Conservation (phyloP, 768 basidiomycete species). For the Leccinellum albellum region DNA sequence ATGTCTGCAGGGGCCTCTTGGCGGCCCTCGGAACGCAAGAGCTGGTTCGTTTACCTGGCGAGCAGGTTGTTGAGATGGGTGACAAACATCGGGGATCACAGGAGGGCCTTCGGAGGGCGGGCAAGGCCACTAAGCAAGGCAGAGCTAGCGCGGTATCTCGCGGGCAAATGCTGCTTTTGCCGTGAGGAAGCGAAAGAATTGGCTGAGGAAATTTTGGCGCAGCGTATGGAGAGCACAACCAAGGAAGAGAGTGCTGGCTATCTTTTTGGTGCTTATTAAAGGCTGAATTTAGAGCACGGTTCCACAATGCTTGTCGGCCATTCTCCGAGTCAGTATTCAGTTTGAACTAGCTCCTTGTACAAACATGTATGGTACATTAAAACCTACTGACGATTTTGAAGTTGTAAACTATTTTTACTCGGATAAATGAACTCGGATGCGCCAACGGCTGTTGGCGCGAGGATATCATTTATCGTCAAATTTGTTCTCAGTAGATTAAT, state of each 20-base stretch:
- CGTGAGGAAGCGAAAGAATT: conserved; percentile 13
- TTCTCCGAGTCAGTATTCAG: too few species aligned
- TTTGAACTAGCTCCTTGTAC: too few species aligned
- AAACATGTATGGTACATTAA: too few species aligned
- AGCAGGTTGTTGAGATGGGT: conserved; percentile 20
- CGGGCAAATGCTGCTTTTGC: conserved; percentile 11
- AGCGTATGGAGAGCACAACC: conserved; percentile 8
- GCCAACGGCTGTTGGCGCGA: neutral
- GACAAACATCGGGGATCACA: conserved; percentile 2
- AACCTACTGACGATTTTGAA: too few species aligned
- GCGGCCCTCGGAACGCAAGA: conserved; percentile 11
- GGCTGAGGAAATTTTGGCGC: conserved; percentile 18
- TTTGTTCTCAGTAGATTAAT: too few species aligned
- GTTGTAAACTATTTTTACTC: too few species aligned
- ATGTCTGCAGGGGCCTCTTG: conserved; percentile 16
- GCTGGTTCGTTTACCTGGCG: conserved; percentile 23
- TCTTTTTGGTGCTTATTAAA: neutral
- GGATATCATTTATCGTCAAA: too few species aligned
- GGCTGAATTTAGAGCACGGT: too few species aligned
- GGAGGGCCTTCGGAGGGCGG: neutral
- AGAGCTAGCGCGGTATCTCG: conserved; percentile 16
- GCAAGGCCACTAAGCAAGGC: conserved; percentile 7
- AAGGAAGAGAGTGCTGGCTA: conserved; percentile 1
- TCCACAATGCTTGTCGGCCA: neutral
- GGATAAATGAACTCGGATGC: too few species aligned